Percentiles rank a stretch among this genome's conserved stretches.
Conservation (phyloP, 768 basidiomycete genomes). For the Collybiopsis confluens region DNA sequence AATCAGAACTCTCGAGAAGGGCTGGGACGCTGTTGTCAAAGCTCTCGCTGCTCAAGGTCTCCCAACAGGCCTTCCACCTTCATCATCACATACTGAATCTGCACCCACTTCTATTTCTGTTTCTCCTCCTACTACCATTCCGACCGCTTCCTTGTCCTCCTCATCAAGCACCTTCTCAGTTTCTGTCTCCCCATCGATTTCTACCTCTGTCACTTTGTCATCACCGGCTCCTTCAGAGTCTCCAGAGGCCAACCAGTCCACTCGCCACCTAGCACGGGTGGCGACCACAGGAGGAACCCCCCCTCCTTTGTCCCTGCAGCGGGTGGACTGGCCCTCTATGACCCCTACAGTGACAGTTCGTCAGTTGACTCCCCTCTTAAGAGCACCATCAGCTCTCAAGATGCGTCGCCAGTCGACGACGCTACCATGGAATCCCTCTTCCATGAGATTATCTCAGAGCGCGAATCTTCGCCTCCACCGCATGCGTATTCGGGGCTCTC, state of each 20-base stretch:
- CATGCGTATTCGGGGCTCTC: constrained; percentile 17
- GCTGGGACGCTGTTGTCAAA: constrained; percentile 78
- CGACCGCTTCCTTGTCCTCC: constrained; percentile 34
- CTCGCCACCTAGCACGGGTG: constrained; percentile 99
- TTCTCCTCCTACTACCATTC: constrained; percentile 40
- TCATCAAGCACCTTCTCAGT: constrained; percentile 20
- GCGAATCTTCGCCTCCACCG: constrained; percentile 29
- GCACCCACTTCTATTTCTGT: constrained; percentile 19
- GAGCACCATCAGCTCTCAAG: constrained; percentile 14
- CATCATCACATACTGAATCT: constrained; percentile 20
- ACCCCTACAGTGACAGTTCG: constrained; percentile 13
- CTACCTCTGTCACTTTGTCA: constrained; percentile 8
- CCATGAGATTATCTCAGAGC: constrained; percentile 64
- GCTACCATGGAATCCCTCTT: constrained; percentile 64
- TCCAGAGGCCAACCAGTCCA: constrained; percentile 48
- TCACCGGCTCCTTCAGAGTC: constrained; percentile 24
- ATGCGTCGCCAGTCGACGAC: constrained; percentile 41
- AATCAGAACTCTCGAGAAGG: constrained; percentile 72
- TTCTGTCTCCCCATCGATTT: constrained; percentile 12
- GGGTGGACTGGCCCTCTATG: constrained; percentile 63
- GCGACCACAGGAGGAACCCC: constrained; percentile 64
- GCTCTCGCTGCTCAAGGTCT: constrained; percentile 69
- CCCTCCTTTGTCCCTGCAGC: constrained; percentile 84
- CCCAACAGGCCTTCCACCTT: constrained; percentile 36
- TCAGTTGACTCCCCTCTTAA: constrained; percentile 17